Evolutionary conservation across 331 rosid species (phyloP).

Genomic region (Rhamnella rubrinervis): DNA sequence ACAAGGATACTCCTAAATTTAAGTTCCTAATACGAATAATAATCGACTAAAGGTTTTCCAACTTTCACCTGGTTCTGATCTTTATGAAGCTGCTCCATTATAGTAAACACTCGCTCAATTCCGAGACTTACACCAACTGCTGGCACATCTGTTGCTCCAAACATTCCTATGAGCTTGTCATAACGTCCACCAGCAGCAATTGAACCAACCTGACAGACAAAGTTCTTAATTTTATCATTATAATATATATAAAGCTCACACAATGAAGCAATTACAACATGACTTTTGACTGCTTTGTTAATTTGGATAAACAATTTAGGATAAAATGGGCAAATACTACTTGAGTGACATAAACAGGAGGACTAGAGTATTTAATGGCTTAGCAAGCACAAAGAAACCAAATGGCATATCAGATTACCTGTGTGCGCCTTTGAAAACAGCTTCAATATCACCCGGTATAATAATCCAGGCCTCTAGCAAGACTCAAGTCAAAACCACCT

Average conservation of each 20-base stretch:
- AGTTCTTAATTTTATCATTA: not conserved
- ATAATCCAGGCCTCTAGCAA: slow-evolving; percentile 96
- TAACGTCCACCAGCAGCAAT: slow-evolving; percentile 95
- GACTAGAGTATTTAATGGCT: not conserved
- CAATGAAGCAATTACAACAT: not conserved
- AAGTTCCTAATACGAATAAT: not conserved
- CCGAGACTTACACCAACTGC: slow-evolving; percentile 96
- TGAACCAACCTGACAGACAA: slow-evolving; percentile 71
- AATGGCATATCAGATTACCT: slow-evolving; percentile 47
- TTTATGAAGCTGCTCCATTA: slow-evolving; percentile 73
- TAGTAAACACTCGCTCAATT: slow-evolving; percentile 87
- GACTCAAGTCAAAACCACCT: slow-evolving; percentile 92
- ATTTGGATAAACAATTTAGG: not conserved
- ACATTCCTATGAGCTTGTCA: slow-evolving; percentile 89
- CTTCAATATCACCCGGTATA: slow-evolving; percentile 97
- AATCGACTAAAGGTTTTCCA: not conserved
- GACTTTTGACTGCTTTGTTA: not conserved
- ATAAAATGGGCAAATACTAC: not conserved
- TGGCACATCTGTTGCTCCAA: slow-evolving; percentile 82
- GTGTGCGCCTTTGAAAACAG: slow-evolving; percentile 79
- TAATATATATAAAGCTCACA: not conserved
- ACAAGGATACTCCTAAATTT: not conserved
- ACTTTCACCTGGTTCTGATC: slow-evolving; percentile 65
- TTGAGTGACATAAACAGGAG: not conserved
- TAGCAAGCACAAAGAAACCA: not conserved